phyloP scores from a whole-genome alignment of 768 basidiomycete species.

The Phaffia tasmanica region DNA sequence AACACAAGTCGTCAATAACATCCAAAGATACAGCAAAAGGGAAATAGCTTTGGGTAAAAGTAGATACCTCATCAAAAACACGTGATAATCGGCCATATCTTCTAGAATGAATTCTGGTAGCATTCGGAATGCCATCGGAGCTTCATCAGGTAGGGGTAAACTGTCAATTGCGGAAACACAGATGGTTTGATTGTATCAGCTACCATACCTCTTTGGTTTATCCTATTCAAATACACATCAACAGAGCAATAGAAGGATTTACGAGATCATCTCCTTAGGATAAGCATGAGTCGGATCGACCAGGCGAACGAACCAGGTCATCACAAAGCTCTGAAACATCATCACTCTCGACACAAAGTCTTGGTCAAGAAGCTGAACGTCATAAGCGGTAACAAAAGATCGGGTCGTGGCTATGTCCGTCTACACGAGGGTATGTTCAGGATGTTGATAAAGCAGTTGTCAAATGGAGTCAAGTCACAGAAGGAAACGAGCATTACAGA shows the following conservation, averaged over 20 bases:
- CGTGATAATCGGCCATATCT: conserved; percentile 79
- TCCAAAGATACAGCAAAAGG: background rate
- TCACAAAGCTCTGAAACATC: conserved; percentile 76
- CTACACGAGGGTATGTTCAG: conserved; percentile 37
- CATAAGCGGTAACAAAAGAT: conserved; percentile 64
- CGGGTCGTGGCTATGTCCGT: conserved; percentile 58
- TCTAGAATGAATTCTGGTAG: conserved; percentile 91
- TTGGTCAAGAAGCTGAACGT: conserved; percentile 76
- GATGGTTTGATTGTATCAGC: background rate
- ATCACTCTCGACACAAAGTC: conserved; percentile 67
- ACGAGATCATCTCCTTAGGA: conserved; percentile 60
- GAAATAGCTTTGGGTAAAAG: background rate
- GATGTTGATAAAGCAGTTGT: too few species aligned
- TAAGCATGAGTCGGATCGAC: conserved; percentile 71
- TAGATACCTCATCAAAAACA: conserved; percentile 68
- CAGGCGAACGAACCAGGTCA: conserved; percentile 83
- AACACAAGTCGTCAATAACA: background rate
- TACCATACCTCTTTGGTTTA: too few species aligned
- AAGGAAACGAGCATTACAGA: conserved; percentile 31
- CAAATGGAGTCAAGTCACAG: background rate
- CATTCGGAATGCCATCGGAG: conserved; percentile 71
- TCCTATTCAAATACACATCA: too few species aligned
- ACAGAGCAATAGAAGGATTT: conserved; percentile 33
- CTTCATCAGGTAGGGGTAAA: conserved; percentile 70
- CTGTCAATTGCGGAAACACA: conserved; percentile 40